A percentile compares a stretch with the other conserved stretches of the same genome.
Evolutionary conservation across 805 yeast species (phyloP).

Genomic region (Saturnispora zaruensis): DNA sequence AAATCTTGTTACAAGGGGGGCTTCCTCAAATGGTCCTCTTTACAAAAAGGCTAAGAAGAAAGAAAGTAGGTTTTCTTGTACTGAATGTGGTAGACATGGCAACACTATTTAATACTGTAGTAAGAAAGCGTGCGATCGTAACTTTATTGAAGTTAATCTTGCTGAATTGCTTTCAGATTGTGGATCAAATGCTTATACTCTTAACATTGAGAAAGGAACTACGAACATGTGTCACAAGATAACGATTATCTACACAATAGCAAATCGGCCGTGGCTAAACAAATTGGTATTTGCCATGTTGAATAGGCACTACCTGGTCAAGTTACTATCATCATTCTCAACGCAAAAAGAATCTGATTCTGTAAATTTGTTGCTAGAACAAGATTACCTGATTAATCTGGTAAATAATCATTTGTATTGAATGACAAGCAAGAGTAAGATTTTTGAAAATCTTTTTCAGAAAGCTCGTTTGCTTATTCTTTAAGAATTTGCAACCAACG

Average conservation of each 20-base stretch:
- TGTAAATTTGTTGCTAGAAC: background rate
- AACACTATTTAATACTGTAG: background rate
- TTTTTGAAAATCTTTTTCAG: background rate
- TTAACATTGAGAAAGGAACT: background rate
- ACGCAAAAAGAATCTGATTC: background rate
- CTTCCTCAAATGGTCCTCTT: background rate
- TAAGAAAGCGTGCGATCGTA: background rate
- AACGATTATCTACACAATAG: background rate
- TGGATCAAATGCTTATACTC: background rate
- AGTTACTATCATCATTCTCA: background rate
- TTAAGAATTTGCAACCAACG: background rate
- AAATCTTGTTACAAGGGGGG: background rate
- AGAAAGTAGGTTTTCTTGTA: background rate
- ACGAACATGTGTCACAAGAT: background rate
- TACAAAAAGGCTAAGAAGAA: background rate
- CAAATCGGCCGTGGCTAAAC: background rate
- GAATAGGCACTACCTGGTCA: background rate
- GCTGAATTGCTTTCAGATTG: background rate
- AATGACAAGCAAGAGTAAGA: background rate
- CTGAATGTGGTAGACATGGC: background rate
- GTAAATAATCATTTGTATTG: background rate
- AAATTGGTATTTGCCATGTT: background rate
- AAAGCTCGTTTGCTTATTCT: background rate
- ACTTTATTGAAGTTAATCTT: background rate
- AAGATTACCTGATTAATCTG: background rate